Percentiles rank a stretch among this genome's conserved stretches.
Evolutionary conservation across 1,139 yeast species (phyloP).

Genomic region (Geotrichum histeridarum): DNA sequence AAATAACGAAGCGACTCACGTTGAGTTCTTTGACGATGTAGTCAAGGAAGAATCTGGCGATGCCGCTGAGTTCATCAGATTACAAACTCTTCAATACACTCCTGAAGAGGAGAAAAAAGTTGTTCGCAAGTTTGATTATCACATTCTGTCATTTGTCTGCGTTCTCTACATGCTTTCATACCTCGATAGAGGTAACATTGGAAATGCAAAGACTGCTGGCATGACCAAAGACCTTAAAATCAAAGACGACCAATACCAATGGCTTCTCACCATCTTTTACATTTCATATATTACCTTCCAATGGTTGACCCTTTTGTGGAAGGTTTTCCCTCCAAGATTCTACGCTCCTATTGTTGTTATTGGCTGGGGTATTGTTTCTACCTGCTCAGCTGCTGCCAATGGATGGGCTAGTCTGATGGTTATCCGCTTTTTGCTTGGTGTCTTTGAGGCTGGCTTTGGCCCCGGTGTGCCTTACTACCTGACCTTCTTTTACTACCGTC

Average conservation of each 20-base stretch:
- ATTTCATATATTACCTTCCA: slow-evolving; percentile 32
- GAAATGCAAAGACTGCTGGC: slow-evolving; percentile 51
- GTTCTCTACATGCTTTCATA: slow-evolving; percentile 29
- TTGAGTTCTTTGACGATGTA: background rate
- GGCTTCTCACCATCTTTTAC: slow-evolving; percentile 25
- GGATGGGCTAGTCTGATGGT: slow-evolving; percentile 50
- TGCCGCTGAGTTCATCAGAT: slow-evolving; percentile 33
- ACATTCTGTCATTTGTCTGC: slow-evolving; percentile 27
- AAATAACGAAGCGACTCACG: background rate
- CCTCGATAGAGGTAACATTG: slow-evolving; percentile 45
- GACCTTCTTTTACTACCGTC: slow-evolving; percentile 29
- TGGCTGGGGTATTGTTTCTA: slow-evolving; percentile 19
- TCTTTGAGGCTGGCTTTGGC: slow-evolving; percentile 57
- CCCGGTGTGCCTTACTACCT: slow-evolving; percentile 38
- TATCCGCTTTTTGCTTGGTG: slow-evolving; percentile 53
- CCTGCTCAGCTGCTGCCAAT: slow-evolving; percentile 34
- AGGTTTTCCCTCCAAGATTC: slow-evolving; percentile 16
- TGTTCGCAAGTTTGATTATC: slow-evolving; percentile 25
- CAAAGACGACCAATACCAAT: slow-evolving; percentile 39
- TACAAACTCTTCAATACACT: slow-evolving; percentile 29
- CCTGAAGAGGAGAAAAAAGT: slow-evolving; percentile 22
- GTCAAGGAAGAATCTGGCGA: background rate
- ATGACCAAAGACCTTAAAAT: slow-evolving; percentile 45
- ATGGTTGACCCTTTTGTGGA: slow-evolving; percentile 21
- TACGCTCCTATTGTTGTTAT: slow-evolving; percentile 19